Evolutionary conservation across 2,329 filamentous ascomycete species (phyloP).

Genomic region (Aspergillus niger): DNA sequence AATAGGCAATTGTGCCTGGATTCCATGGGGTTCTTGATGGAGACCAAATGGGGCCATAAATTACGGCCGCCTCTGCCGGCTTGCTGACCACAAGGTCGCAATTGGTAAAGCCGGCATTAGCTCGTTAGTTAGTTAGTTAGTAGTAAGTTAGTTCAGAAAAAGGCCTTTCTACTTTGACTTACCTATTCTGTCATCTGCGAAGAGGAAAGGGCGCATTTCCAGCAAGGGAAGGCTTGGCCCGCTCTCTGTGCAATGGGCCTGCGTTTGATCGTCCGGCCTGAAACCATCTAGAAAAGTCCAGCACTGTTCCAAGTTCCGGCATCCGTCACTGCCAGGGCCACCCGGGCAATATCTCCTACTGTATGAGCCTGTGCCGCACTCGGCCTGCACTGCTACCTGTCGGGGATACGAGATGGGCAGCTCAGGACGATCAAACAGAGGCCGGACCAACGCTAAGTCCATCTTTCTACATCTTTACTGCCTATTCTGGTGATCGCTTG

Average conservation of each 20-base stretch:
- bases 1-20: constrained; percentile 15
- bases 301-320: constrained; percentile 8
- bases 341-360: background rate
- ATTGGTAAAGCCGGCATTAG: too few relatives aligned
- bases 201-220: background rate
- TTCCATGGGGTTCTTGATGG: constrained; percentile 9
- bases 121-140: background rate
- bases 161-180: too few relatives aligned
- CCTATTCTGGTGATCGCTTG: background rate
- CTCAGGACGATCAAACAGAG: background rate
- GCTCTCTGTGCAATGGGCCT: constrained; percentile 14
- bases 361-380: background rate
- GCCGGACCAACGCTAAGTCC: constrained; percentile 3
- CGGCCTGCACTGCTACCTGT: background rate
- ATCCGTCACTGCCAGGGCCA: constrained; percentile 2
- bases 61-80: constrained; percentile 3
- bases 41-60: constrained; percentile 10
- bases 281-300: constrained; percentile 36
- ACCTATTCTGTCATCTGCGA: background rate
- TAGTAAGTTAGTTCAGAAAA: background rate
- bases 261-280: constrained; percentile 36
- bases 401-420: background rate
- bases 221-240: constrained; percentile 14
- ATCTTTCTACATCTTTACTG: background rate
- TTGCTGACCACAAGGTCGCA: background rate